Evolutionary conservation across 140 eudicot genomes (phyloP).

Genomic region (Bidens hawaiensis): DNA sequence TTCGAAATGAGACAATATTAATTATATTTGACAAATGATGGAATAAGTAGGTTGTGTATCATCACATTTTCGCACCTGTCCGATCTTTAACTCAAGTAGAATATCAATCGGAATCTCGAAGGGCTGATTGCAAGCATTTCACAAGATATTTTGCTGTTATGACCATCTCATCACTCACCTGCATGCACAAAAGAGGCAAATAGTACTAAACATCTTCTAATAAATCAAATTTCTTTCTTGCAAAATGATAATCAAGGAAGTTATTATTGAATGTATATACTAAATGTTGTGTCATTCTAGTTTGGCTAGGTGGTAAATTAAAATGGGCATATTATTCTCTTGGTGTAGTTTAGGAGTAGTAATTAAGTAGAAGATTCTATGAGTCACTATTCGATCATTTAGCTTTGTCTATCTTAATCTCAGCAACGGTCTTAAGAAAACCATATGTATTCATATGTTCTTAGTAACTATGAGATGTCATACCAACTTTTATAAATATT

Average conservation of each 20-base stretch:
- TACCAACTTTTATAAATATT: no score
- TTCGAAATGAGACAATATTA: not conserved
- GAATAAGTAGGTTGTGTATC: not conserved
- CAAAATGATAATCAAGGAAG: no score
- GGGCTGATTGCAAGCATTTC: constrained; percentile 20
- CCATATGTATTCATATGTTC: no score
- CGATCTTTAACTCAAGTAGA: constrained; percentile 1
- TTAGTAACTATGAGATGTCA: no score
- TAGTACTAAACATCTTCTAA: not conserved
- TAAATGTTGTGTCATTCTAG: no score
- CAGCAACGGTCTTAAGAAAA: not conserved
- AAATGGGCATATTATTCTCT: no score
- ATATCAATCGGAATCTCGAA: constrained; percentile 12
- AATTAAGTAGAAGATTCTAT: no score
- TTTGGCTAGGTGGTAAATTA: no score
- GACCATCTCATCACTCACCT: constrained; percentile 22
- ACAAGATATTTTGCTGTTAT: constrained; percentile 15
- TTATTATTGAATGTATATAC: not conserved
- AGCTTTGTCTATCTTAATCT: not conserved
- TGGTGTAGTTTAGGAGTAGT: no score
- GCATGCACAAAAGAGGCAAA: not conserved
- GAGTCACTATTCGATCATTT: no score
- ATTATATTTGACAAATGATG: constrained; percentile 7
- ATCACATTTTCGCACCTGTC: not conserved
- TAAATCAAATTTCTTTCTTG: not conserved